Evolutionary conservation across 1,284 basidiomycete genomes (phyloP).

Genomic region (Cutaneotrichosporon cutaneum): DNA sequence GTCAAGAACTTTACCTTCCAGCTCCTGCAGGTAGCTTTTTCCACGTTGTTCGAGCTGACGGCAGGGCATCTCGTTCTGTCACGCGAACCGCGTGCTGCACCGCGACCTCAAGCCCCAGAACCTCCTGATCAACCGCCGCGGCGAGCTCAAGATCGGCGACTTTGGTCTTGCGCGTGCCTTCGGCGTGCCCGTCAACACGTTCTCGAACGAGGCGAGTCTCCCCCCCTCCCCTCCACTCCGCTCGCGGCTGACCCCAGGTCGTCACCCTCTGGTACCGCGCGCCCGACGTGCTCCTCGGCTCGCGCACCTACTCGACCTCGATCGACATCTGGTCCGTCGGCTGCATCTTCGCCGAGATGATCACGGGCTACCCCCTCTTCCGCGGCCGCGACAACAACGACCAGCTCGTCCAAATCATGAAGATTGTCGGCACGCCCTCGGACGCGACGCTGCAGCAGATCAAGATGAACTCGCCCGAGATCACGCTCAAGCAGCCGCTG

Average conservation of each 20-base stretch:
- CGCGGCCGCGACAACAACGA: slow-evolving; percentile 97
- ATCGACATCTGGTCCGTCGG: slow-evolving; percentile 99
- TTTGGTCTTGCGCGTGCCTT: slow-evolving; percentile 96
- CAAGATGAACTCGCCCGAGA: slow-evolving; percentile 91
- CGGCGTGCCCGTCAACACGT: slow-evolving; percentile 95
- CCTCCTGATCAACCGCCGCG: slow-evolving; percentile 83
- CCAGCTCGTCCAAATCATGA: slow-evolving; percentile 95
- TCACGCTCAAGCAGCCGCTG: slow-evolving; percentile 60
- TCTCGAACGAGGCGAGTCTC: slow-evolving; percentile 84
- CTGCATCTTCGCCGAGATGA: slow-evolving; percentile 61
- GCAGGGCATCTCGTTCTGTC: slow-evolving; percentile 87
- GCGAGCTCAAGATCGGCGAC: slow-evolving; percentile 90
- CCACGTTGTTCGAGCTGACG: neutral
- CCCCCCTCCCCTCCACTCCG: neutral
- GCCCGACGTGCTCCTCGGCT: slow-evolving; percentile 92
- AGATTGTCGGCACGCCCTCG: slow-evolving; percentile 93
- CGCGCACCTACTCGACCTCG: slow-evolving; percentile 91
- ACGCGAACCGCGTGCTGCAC: slow-evolving; percentile 93
- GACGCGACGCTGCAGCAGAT: slow-evolving; percentile 87
- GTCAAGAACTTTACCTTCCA: slow-evolving; percentile 64
- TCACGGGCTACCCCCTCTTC: slow-evolving; percentile 94
- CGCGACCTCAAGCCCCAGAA: slow-evolving; percentile 98
- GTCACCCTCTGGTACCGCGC: slow-evolving; percentile 99
- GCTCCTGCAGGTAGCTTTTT: slow-evolving; percentile 40
- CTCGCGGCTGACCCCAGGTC: slow-evolving; percentile 61